Evolutionary conservation across 345 rosid species (phyloP).

Genomic region (Populus deltoides): DNA sequence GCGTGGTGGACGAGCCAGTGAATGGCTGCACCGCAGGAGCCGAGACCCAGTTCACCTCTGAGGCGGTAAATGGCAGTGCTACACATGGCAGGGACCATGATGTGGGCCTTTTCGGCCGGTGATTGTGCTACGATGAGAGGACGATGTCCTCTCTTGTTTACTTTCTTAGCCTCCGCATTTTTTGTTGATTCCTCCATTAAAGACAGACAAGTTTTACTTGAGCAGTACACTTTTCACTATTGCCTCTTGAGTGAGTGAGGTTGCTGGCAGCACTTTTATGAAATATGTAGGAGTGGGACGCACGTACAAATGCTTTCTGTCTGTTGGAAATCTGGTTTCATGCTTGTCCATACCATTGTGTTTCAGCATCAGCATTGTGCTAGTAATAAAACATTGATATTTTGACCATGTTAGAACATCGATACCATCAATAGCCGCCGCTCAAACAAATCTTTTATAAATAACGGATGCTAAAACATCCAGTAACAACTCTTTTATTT

Average conservation of each 20-base stretch:
- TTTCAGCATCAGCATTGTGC: too few relatives aligned
- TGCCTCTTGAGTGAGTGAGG: neutral
- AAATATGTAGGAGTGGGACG: neutral
- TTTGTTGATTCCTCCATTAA: neutral
- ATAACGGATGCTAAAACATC: too few relatives aligned
- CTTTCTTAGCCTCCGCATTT: neutral
- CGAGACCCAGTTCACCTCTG: slow-evolving; percentile 13
- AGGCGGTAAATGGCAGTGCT: slow-evolving; percentile 10
- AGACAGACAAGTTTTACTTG: neutral
- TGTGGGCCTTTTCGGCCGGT: neutral
- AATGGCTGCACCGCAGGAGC: neutral
- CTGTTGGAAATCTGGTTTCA: neutral
- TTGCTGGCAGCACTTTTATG: neutral
- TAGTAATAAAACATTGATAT: too few relatives aligned
- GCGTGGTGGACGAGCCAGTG: slow-evolving; percentile 20
- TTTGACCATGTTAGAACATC: too few relatives aligned
- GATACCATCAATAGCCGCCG: too few relatives aligned
- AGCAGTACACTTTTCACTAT: neutral
- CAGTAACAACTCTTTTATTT: too few relatives aligned
- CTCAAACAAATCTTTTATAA: too few relatives aligned
- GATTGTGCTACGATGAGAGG: neutral
- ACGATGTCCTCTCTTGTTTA: neutral
- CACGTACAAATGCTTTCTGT: neutral
- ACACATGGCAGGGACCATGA: neutral
- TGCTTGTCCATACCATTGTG: neutral